A percentile compares a stretch with the other conserved stretches of the same genome.
phyloP scores from a whole-genome alignment of 2,329 filamentous ascomycete species.

The Dactylonectria macrodidyma region DNA sequence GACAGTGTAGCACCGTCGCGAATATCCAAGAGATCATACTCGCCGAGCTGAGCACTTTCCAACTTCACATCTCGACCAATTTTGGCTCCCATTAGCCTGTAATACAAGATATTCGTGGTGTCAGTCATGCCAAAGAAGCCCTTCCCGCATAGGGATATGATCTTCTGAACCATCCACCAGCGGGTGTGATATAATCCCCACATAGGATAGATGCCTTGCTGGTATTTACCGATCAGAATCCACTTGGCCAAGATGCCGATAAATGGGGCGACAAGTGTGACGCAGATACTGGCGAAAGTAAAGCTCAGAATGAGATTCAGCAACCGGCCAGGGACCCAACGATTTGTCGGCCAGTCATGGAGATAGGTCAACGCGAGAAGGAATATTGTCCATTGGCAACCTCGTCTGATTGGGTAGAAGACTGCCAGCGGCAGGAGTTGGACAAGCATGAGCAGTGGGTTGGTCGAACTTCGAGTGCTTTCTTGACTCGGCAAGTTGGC shows the following conservation, averaged over 20 bases:
- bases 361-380: slow-evolving; percentile 61
- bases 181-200: slow-evolving; percentile 71
- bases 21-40: slow-evolving; percentile 70
- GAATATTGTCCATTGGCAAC: slow-evolving; percentile 67
- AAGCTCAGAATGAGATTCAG: slow-evolving; percentile 64
- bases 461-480: slow-evolving; percentile 65
- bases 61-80: slow-evolving; percentile 67
- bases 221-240: slow-evolving; percentile 67
- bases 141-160: slow-evolving; percentile 62
- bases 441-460: slow-evolving; percentile 62
- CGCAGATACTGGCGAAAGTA: slow-evolving; percentile 56
- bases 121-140: slow-evolving; percentile 61
- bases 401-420: slow-evolving; percentile 66
- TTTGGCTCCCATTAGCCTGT: slow-evolving; percentile 66
- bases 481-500: no score
- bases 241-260: slow-evolving; percentile 68
- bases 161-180: slow-evolving; percentile 73
- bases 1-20: slow-evolving; percentile 64
- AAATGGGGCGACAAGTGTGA: slow-evolving; percentile 59
- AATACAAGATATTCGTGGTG: slow-evolving; percentile 60
- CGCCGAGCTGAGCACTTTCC: slow-evolving; percentile 61
- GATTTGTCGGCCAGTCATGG: slow-evolving; percentile 56
- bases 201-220: slow-evolving; percentile 70
- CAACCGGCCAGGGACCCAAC: slow-evolving; percentile 60
- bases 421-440: slow-evolving; percentile 66